A percentile compares a stretch with the other conserved stretches of the same genome.
These are phyloP conservation scores for Apostasia ramifera DNA, from an alignment of 106 monocot genomes.

Conservation along the genomic window DNA sequence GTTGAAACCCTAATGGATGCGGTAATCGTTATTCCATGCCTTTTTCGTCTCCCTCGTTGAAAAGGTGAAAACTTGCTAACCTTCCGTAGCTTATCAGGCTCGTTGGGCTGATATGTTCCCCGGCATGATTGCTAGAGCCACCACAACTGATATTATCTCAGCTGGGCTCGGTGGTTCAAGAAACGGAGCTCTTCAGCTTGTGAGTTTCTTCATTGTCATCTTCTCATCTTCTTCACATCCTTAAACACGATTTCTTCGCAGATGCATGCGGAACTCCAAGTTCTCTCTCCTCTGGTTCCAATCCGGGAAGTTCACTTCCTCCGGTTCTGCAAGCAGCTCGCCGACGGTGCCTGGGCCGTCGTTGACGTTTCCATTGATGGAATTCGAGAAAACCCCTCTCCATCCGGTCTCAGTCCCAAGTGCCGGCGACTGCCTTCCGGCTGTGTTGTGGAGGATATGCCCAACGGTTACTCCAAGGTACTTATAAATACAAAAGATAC, in stretches of 20 bases:
- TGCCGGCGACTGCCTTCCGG: conserved; percentile 84
- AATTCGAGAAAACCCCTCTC: conserved; percentile 12
- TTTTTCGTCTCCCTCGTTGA: too few species aligned
- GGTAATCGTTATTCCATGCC: conserved; percentile 21
- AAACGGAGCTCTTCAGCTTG: conserved; percentile 80
- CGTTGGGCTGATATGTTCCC: conserved; percentile 89
- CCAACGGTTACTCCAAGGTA: conserved; percentile 90
- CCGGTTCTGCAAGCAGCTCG: conserved; percentile 84
- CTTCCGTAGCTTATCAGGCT: conserved; percentile 17
- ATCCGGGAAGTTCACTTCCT: conserved; percentile 70
- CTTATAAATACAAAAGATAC: too few species aligned
- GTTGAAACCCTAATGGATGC: conserved; percentile 89
- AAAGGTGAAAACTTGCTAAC: too few species aligned
- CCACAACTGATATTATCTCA: conserved; percentile 57
- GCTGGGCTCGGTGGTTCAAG: conserved; percentile 55
- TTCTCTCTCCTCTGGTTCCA: conserved; percentile 82
- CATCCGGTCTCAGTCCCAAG: neutral
- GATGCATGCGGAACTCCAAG: conserved; percentile 94
- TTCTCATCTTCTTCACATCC: neutral
- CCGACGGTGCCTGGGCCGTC: conserved; percentile 72
- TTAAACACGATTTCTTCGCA: neutral
- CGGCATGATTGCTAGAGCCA: conserved; percentile 53
- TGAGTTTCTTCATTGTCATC: conserved; percentile 14
- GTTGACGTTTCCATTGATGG: conserved; percentile 80
- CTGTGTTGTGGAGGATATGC: conserved; percentile 75